Conservation (phyloP, 352 stramenopile genomes). For the Pythium chondricola region DNA sequence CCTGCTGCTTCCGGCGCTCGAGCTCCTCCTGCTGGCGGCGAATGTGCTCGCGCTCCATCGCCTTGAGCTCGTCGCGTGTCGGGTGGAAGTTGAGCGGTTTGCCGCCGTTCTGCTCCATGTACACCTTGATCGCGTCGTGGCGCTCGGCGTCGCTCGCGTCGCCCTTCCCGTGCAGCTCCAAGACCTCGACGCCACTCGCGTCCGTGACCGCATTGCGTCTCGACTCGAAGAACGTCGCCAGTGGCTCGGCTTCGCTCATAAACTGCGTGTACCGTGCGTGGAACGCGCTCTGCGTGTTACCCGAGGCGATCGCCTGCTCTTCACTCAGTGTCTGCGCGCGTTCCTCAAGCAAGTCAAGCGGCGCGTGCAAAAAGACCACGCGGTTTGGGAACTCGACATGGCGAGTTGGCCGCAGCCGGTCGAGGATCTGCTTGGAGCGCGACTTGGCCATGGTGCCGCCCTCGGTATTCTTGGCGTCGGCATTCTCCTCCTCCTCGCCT, state of each 20-base stretch:
- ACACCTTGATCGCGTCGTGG: conserved; percentile 40
- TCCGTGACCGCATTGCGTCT: conserved; percentile 1
- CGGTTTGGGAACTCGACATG: conserved; percentile 54
- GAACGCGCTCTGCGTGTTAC: conserved; percentile 63
- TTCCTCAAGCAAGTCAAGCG: conserved; percentile 41
- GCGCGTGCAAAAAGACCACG: conserved; percentile 53
- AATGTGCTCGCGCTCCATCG: conserved; percentile 35
- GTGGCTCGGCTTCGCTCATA: conserved; percentile 31
- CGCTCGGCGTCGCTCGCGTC: conserved; percentile 36
- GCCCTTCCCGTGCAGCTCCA: conserved; percentile 49
- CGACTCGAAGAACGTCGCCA: conserved; percentile 66
- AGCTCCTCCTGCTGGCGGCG: conserved; percentile 48
- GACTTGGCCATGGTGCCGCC: conserved; percentile 18
- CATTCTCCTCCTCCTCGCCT: conserved; percentile 9
- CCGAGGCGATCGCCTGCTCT: conserved; percentile 39
- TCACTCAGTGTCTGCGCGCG: conserved; percentile 51
- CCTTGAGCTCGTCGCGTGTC: conserved; percentile 53
- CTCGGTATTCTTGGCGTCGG: conserved; percentile 11
- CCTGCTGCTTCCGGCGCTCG: conserved; percentile 22
- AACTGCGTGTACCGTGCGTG: conserved; percentile 43
- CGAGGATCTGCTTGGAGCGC: conserved; percentile 34
- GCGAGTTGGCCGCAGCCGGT: conserved; percentile 30
- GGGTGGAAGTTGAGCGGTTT: conserved; percentile 81
- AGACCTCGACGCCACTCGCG: conserved; percentile 42
- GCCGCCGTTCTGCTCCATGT: conserved; percentile 68